Conservation (phyloP, 2,329 filamentous ascomycete genomes). For the Exophiala dermatitidis region DNA sequence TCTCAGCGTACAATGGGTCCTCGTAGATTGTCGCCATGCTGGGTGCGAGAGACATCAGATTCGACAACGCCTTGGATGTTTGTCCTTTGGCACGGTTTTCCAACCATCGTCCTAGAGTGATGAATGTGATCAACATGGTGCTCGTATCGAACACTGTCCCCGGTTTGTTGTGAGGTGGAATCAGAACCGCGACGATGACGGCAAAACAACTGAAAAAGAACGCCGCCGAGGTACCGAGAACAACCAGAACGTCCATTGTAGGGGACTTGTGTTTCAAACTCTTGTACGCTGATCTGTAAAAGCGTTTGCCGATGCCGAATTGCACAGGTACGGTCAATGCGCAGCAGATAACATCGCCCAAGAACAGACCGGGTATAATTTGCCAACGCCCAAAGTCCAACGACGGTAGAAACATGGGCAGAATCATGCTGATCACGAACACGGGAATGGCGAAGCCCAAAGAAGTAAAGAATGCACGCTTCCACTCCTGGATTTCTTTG, state of each 20-base stretch:
- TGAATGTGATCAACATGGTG: conserved; percentile 96
- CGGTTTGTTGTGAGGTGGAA: conserved; percentile 70
- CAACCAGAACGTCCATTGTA: conserved; percentile 95
- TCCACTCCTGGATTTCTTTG: conserved; percentile 92
- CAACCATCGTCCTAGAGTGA: conserved; percentile 80
- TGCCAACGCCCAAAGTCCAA: conserved; percentile 69
- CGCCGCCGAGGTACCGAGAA: conserved; percentile 85
- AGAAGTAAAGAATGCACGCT: conserved; percentile 68
- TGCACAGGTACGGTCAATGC: conserved; percentile 84
- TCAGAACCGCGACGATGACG: conserved; percentile 73
- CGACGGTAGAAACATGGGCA: conserved; percentile 73
- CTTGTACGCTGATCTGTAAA: conserved; percentile 89
- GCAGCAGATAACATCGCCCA: conserved; percentile 81
- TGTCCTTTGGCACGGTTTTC: conserved; percentile 95
- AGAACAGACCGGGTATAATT: conserved; percentile 66
- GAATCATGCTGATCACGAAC: conserved; percentile 83
- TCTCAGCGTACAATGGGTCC: conserved; percentile 88
- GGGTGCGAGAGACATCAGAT: conserved; percentile 89
- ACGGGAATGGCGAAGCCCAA: conserved; percentile 80
- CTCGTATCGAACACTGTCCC: conserved; percentile 94
- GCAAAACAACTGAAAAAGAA: conserved; percentile 91
- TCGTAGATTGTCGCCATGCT: conserved; percentile 96
- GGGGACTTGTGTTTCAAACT: conserved; percentile 83
- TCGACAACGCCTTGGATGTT: conserved; percentile 86
- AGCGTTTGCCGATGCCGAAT: conserved; percentile 90